A percentile compares a stretch with the other conserved stretches of the same genome.
phyloP scores from a whole-genome alignment of 495 filamentous ascomycete genomes.

The Parathielavia appendiculata region DNA sequence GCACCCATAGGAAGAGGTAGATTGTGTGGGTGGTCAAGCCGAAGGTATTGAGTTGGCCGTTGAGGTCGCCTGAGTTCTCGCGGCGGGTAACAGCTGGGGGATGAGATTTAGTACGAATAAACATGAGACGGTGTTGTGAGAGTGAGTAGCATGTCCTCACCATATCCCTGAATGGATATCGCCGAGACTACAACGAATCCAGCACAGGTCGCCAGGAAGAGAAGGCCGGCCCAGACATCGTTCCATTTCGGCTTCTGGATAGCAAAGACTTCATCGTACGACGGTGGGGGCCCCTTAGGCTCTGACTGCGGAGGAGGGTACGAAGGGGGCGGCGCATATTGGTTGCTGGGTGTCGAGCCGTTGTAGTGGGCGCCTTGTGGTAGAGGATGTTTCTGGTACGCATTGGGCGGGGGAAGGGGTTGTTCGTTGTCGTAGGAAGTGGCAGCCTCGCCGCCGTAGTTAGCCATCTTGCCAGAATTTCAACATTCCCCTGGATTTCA shows the following conservation, averaged over 20 bases:
- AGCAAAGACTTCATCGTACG: slow-evolving; percentile 75
- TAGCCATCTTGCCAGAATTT: slow-evolving; percentile 12
- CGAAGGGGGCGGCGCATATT: slow-evolving; percentile 19
- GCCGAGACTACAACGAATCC: slow-evolving; percentile 77
- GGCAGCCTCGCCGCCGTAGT: slow-evolving; percentile 21
- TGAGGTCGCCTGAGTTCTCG: slow-evolving; percentile 71
- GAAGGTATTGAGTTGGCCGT: slow-evolving; percentile 61
- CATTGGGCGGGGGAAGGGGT: slow-evolving; percentile 22
- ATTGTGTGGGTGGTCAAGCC: slow-evolving; percentile 78
- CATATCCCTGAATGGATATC: slow-evolving; percentile 71
- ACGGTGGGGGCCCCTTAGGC: slow-evolving; percentile 42
- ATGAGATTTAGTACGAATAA: neutral
- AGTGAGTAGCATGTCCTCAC: slow-evolving; percentile 23
- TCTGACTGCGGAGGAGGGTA: slow-evolving; percentile 18
- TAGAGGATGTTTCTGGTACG: slow-evolving; percentile 28
- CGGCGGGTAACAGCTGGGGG: slow-evolving; percentile 47
- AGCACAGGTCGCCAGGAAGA: slow-evolving; percentile 69
- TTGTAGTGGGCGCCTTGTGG: slow-evolving; percentile 20
- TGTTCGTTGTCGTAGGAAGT: slow-evolving; percentile 24
- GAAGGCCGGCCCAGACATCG: slow-evolving; percentile 78
- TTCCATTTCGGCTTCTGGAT: slow-evolving; percentile 80
- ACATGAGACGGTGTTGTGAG: neutral
- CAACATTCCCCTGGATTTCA: neutral
- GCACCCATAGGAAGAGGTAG: slow-evolving; percentile 73
- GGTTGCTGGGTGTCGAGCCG: slow-evolving; percentile 2